phyloP scores from a whole-genome alignment of 1,139 yeast genomes.

The Neolecta irregularis region DNA sequence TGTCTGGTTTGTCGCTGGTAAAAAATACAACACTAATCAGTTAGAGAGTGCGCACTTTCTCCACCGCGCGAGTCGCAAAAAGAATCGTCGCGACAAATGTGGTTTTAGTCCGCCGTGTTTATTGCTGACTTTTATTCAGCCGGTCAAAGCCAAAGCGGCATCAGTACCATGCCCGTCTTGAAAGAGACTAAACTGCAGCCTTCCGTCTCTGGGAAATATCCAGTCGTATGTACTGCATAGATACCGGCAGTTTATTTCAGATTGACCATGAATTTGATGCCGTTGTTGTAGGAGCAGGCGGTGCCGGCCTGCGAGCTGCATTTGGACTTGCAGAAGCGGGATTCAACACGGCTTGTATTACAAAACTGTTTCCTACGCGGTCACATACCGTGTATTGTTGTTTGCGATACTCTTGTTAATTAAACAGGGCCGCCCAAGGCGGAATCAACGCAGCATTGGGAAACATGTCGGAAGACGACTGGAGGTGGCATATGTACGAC shows the following conservation, averaged over 20 bases:
- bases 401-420: too few relatives aligned
- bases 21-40: too few relatives aligned
- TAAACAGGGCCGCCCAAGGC: conserved; percentile 99
- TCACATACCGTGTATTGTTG: conserved; percentile 98
- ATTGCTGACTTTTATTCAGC: conserved; percentile 4
- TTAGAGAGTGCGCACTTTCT: too few relatives aligned
- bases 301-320: conserved; percentile 98
- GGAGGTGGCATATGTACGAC: conserved; percentile 99
- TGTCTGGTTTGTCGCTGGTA: too few relatives aligned
- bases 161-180: too few relatives aligned
- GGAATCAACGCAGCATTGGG: conserved; percentile 96
- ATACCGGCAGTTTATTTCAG: too few relatives aligned
- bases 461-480: conserved; percentile 94
- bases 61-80: too few relatives aligned
- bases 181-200: too few relatives aligned
- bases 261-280: conserved; percentile 91
- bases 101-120: too few relatives aligned
- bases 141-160: conserved; percentile 11
- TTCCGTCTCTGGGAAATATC: conserved; percentile 2
- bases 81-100: too few relatives aligned
- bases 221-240: conserved; percentile 5
- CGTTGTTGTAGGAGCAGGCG: conserved; percentile 97
- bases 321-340: conserved; percentile 96
- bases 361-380: conserved; percentile 94
- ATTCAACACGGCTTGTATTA: conserved; percentile 90